Conservation (phyloP, 2,329 filamentous ascomycete genomes). For the Berkeleyomyces rouxiae region DNA sequence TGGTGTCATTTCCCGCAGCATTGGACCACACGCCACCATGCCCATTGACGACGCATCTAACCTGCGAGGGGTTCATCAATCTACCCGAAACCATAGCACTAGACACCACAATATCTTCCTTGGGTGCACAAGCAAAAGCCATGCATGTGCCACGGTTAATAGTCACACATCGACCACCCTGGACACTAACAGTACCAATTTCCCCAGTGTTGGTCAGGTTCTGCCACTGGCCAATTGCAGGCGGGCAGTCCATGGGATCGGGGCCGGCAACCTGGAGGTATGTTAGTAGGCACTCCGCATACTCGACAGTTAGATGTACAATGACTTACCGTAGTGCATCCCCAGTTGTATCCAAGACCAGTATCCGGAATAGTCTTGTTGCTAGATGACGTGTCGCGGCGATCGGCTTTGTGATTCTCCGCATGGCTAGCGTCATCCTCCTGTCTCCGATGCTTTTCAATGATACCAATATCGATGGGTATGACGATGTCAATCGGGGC, state of each 20-base stretch:
- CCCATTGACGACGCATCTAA: slow-evolving; percentile 5
- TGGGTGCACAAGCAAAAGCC: slow-evolving; percentile 12
- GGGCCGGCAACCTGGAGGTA: slow-evolving; percentile 6
- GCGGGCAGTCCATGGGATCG: slow-evolving; percentile 10
- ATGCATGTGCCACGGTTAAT: slow-evolving; percentile 8
- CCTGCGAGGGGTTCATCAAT: slow-evolving; percentile 12
- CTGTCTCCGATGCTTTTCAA: background rate
- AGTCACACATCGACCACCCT: slow-evolving; percentile 9
- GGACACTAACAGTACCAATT: background rate
- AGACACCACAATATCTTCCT: slow-evolving; percentile 6
- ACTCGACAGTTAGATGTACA: background rate
- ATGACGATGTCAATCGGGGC: too few species aligned
- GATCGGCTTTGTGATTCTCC: background rate
- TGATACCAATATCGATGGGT: too few species aligned
- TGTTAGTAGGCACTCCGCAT: background rate
- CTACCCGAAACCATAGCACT: slow-evolving; percentile 5
- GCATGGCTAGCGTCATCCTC: background rate
- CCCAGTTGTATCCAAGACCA: slow-evolving; percentile 11
- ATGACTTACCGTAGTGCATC: slow-evolving; percentile 11
- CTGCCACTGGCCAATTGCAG: slow-evolving; percentile 9
- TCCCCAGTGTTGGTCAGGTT: slow-evolving; percentile 1
- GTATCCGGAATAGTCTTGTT: slow-evolving; percentile 1
- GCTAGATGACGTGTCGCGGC: background rate
- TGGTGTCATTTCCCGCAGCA: background rate
- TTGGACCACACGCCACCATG: slow-evolving; percentile 8